Percentiles rank a stretch among this genome's conserved stretches.
Conservation (phyloP, 345 rosid species). For the Sisymbrium altissimum region DNA sequence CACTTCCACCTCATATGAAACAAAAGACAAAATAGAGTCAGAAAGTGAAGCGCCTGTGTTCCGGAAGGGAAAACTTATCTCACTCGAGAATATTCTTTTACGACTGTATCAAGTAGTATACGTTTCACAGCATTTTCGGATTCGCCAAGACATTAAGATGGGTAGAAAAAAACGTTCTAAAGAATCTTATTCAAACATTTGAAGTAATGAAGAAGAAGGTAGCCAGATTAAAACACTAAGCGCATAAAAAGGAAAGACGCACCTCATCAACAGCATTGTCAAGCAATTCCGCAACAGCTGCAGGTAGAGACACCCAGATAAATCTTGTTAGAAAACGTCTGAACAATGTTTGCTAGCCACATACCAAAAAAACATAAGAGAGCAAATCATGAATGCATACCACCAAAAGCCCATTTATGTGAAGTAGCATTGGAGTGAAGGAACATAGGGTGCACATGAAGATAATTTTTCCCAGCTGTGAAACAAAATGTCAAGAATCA, state of each 20-base stretch:
- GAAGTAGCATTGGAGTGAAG: constrained; percentile 99
- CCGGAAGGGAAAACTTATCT: background rate
- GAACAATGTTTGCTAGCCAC: background rate
- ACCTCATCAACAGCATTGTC: constrained; percentile 99
- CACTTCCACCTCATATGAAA: constrained; percentile 7
- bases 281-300: constrained; percentile 93
- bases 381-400: constrained; percentile 42
- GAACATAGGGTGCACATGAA: constrained; percentile 94
- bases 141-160: background rate
- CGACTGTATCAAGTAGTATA: background rate
- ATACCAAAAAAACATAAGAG: background rate
- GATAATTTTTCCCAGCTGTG: constrained; percentile 68
- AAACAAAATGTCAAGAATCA: background rate
- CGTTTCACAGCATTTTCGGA: background rate
- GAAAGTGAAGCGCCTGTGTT: constrained; percentile 12
- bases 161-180: constrained; percentile 1
- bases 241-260: background rate
- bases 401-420: constrained; percentile 98
- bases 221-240: background rate
- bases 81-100: background rate
- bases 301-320: constrained; percentile 29
- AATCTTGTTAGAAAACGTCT: constrained; percentile 6
- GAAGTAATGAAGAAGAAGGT: constrained; percentile 16
- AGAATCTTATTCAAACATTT: constrained; percentile 3
- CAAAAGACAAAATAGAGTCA: background rate